Evolutionary conservation across 1,284 basidiomycete species (phyloP).

Genomic region (Schizophyllum amplum): DNA sequence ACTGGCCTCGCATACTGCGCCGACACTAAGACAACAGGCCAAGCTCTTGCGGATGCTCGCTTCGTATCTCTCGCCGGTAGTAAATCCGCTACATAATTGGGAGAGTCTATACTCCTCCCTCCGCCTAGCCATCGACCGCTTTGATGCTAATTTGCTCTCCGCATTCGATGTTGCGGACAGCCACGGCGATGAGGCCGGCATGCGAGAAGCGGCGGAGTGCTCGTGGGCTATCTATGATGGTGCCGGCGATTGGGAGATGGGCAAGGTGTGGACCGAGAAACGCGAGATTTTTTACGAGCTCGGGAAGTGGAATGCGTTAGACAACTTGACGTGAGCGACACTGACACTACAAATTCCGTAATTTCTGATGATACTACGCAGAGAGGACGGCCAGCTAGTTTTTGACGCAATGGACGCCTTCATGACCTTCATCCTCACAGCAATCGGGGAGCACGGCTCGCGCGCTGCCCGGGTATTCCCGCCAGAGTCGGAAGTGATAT

Average conservation of each 20-base stretch:
- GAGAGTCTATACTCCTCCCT: constrained; percentile 54
- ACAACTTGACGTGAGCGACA: constrained; percentile 18
- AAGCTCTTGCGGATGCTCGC: constrained; percentile 65
- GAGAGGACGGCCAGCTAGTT: constrained; percentile 47
- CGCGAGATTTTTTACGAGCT: constrained; percentile 82
- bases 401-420: constrained; percentile 94
- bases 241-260: constrained; percentile 78
- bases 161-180: constrained; percentile 84
- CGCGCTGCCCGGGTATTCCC: constrained; percentile 86
- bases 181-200: constrained; percentile 57
- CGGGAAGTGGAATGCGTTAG: background rate
- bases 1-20: constrained; percentile 25
- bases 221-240: constrained; percentile 78
- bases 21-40: constrained; percentile 35
- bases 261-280: constrained; percentile 87
- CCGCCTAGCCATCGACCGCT: constrained; percentile 77
- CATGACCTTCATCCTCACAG: constrained; percentile 61
- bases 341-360: background rate
- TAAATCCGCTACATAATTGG: constrained; percentile 68
- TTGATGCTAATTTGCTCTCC: constrained; percentile 76
- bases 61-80: constrained; percentile 57
- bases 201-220: constrained; percentile 73
- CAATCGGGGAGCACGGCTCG: constrained; percentile 69
- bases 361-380: background rate
- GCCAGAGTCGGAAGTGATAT: constrained; percentile 58